Conservation (phyloP, 345 rosid genomes). For the Cardamine resedifolia region DNA sequence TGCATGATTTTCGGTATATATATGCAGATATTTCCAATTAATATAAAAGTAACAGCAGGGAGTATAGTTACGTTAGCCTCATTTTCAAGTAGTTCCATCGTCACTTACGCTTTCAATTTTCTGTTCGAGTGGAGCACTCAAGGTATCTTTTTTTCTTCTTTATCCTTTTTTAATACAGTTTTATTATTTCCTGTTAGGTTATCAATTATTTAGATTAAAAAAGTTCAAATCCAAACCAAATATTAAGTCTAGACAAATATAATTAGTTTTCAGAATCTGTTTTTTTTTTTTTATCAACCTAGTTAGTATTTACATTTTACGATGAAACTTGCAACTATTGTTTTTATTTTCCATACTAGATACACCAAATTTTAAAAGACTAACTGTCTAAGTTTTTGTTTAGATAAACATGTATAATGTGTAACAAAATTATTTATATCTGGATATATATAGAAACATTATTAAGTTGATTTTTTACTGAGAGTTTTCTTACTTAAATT, state of each 20-base stretch:
- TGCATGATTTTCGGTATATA: background rate
- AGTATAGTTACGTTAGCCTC: slow-evolving; percentile 45
- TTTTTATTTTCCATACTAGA: no score
- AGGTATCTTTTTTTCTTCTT: slow-evolving; percentile 17
- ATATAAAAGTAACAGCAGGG: slow-evolving; percentile 40
- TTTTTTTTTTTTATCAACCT: no score
- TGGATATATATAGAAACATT: background rate
- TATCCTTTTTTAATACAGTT: background rate
- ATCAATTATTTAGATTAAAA: background rate
- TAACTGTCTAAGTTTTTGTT: background rate
- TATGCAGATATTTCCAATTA: background rate
- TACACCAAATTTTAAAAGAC: background rate
- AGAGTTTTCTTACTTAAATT: background rate
- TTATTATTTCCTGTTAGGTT: background rate
- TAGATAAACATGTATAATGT: background rate
- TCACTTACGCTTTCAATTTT: slow-evolving; percentile 46
- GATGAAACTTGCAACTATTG: no score
- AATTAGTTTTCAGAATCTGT: background rate
- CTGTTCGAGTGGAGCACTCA: slow-evolving; percentile 48
- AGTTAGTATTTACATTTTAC: background rate
- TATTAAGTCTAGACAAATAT: background rate
- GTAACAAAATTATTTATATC: background rate
- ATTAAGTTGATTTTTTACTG: background rate
- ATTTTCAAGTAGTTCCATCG: slow-evolving; percentile 44
- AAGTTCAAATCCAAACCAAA: background rate